Percentiles rank a stretch among this genome's conserved stretches.
These are phyloP conservation scores for Nemania sp. DNA, from an alignment of 2,329 filamentous ascomycete genomes.

Conservation along the genomic window DNA sequence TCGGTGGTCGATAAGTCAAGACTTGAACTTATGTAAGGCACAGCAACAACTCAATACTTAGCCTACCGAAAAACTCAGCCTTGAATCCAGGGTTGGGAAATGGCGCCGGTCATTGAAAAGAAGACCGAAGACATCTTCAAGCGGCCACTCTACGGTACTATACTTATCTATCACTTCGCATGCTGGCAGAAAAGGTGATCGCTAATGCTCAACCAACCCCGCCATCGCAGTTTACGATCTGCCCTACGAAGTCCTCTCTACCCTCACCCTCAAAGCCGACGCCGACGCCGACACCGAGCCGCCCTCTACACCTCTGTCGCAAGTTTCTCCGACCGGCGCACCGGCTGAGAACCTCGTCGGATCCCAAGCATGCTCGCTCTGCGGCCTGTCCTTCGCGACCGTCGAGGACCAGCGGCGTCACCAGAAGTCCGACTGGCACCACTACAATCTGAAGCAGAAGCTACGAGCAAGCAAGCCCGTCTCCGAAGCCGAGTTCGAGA, in stretches of 20 bases:
- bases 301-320: slow-evolving; percentile 34
- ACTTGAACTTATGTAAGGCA: background rate
- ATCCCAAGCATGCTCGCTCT: slow-evolving; percentile 81
- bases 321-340: slow-evolving; percentile 27
- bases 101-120: slow-evolving; percentile 43
- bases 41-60: background rate
- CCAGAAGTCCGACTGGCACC: slow-evolving; percentile 86
- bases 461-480: slow-evolving; percentile 74
- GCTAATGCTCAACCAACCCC: slow-evolving; percentile 30
- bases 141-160: slow-evolving; percentile 56
- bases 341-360: slow-evolving; percentile 54
- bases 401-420: slow-evolving; percentile 84
- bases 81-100: background rate
- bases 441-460: slow-evolving; percentile 94
- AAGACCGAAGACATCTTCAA: slow-evolving; percentile 52
- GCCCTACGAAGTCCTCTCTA: slow-evolving; percentile 71
- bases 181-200: background rate
- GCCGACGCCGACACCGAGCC: slow-evolving; percentile 23
- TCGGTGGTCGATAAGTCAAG: too few relatives aligned
- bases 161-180: background rate
- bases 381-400: slow-evolving; percentile 70
- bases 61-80: background rate
- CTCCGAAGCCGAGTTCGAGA: slow-evolving; percentile 82
- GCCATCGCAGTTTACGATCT: slow-evolving; percentile 74
- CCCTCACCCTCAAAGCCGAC: slow-evolving; percentile 63